Percentiles rank a stretch among this genome's conserved stretches.
phyloP scores from a whole-genome alignment of 106 monocot species.

The Dendrobium chrysotoxum region DNA sequence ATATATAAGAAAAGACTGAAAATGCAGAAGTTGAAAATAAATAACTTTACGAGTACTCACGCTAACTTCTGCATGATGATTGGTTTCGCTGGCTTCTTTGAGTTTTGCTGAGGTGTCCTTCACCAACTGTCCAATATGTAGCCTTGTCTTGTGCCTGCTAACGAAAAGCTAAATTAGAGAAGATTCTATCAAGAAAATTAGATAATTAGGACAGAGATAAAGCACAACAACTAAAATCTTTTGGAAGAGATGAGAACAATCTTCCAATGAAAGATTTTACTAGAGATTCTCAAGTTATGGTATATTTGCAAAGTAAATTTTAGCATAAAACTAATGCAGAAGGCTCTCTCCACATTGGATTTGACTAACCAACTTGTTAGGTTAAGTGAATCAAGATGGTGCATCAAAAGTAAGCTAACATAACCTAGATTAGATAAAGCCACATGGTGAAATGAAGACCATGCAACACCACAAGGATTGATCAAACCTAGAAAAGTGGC shows the following conservation, averaged over 20 bases:
- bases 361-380: neutral
- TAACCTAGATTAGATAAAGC: neutral
- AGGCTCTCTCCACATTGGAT: neutral
- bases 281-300: neutral
- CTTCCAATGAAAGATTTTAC: neutral
- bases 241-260: neutral
- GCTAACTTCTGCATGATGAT: conserved; percentile 52
- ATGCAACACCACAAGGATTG: neutral
- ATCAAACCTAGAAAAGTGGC: neutral
- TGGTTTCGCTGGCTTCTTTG: conserved; percentile 62
- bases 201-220: neutral
- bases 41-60: conserved; percentile 29
- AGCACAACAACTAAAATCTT: neutral
- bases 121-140: conserved; percentile 59
- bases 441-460: neutral
- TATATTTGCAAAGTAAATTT: neutral
- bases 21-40: neutral
- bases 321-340: neutral
- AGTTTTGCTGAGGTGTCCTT: conserved; percentile 81
- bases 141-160: conserved; percentile 59
- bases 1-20: neutral
- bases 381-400: neutral
- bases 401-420: neutral
- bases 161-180: conserved; percentile 4
- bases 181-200: neutral